These are phyloP conservation scores for Biscogniauxia sp. DNA, from an alignment of 2,329 filamentous ascomycete species.

Conservation along the genomic window DNA sequence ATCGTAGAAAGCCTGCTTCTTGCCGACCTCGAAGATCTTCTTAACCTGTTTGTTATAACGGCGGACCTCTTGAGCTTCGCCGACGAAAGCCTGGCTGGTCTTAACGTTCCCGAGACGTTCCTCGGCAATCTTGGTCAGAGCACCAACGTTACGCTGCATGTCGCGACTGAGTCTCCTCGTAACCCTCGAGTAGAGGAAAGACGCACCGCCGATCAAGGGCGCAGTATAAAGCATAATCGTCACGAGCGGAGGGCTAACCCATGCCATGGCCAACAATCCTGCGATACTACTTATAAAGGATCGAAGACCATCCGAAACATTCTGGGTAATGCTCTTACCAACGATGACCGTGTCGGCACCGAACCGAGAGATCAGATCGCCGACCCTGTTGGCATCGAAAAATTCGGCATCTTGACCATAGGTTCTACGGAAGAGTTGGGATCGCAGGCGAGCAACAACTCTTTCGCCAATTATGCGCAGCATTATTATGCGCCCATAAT, in stretches of 20 bases:
- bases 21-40: slow-evolving; percentile 87
- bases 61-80: slow-evolving; percentile 83
- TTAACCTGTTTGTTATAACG: slow-evolving; percentile 92
- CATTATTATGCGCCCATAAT: slow-evolving; percentile 91
- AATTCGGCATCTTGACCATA: slow-evolving; percentile 98
- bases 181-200: slow-evolving; percentile 86
- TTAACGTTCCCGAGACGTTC: slow-evolving; percentile 96
- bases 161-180: slow-evolving; percentile 87
- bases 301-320: slow-evolving; percentile 91
- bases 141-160: slow-evolving; percentile 91
- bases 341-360: slow-evolving; percentile 97
- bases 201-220: slow-evolving; percentile 84
- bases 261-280: slow-evolving; percentile 92
- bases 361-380: slow-evolving; percentile 91
- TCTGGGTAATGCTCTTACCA: slow-evolving; percentile 97
- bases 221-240: slow-evolving; percentile 83
- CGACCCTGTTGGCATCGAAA: slow-evolving; percentile 95
- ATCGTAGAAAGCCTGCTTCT: slow-evolving; percentile 80
- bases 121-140: slow-evolving; percentile 94
- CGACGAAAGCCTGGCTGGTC: slow-evolving; percentile 94
- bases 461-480: slow-evolving; percentile 92
- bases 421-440: slow-evolving; percentile 85
- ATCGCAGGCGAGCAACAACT: slow-evolving; percentile 85
- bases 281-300: slow-evolving; percentile 86
- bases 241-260: slow-evolving; percentile 87